These are phyloP conservation scores for Moricandia moricandioides DNA, from an alignment of 345 rosid genomes.

Conservation along the genomic window DNA sequence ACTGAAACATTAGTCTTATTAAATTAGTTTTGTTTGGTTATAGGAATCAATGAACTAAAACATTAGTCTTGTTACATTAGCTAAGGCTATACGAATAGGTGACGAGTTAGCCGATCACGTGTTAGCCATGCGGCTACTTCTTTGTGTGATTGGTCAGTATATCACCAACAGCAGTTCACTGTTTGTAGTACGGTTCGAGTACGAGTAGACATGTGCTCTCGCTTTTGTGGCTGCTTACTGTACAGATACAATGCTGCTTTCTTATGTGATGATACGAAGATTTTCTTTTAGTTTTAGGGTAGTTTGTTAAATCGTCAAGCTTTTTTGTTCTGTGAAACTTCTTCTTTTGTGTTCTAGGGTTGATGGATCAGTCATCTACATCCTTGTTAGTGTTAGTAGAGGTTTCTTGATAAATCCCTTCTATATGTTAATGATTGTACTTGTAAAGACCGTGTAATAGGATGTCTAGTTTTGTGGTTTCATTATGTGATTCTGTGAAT, in stretches of 20 bases:
- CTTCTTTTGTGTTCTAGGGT: neutral
- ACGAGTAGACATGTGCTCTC: slow-evolving; percentile 13
- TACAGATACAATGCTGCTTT: neutral
- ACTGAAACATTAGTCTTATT: neutral
- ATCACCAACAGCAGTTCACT: slow-evolving; percentile 17
- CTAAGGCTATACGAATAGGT: neutral
- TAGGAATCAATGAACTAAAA: no score
- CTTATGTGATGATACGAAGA: neutral
- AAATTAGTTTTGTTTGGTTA: neutral
- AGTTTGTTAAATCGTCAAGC: neutral
- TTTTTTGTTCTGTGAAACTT: slow-evolving; percentile 3
- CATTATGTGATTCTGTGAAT: neutral
- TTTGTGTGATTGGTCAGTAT: slow-evolving; percentile 34
- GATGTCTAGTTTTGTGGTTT: neutral
- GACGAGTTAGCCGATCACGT: slow-evolving; percentile 37
- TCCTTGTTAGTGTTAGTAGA: neutral
- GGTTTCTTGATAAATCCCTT: neutral
- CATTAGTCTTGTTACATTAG: neutral
- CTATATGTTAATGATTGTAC: neutral
- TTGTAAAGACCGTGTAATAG: neutral
- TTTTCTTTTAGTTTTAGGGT: neutral
- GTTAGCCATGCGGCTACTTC: slow-evolving; percentile 19
- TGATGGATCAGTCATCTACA: neutral
- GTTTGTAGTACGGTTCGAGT: slow-evolving; percentile 27
- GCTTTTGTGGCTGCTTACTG: slow-evolving; percentile 2